These are phyloP conservation scores for Botrytis elliptica DNA, from an alignment of 2,329 filamentous ascomycete species.

Conservation along the genomic window DNA sequence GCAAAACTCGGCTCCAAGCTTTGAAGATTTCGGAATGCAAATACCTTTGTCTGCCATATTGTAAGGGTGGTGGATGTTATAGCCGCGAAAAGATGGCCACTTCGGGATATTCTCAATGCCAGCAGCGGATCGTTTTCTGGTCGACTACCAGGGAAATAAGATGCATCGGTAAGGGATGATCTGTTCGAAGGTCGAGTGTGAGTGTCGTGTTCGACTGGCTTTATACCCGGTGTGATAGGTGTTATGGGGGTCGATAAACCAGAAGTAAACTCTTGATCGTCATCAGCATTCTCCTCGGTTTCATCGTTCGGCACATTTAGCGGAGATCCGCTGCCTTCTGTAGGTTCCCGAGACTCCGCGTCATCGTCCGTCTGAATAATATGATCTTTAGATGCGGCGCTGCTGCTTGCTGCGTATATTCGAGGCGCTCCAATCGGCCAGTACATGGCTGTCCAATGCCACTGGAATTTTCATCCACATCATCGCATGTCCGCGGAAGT, in stretches of 20 bases:
- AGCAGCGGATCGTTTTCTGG: slow-evolving; percentile 62
- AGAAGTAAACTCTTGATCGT: slow-evolving; percentile 29
- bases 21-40: slow-evolving; percentile 30
- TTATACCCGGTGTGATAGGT: slow-evolving; percentile 57
- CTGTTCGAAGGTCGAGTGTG: slow-evolving; percentile 30
- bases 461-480: slow-evolving; percentile 38
- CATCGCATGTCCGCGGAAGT: slow-evolving; percentile 37
- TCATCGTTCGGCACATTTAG: slow-evolving; percentile 33
- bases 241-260: slow-evolving; percentile 50
- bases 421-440: slow-evolving; percentile 85
- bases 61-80: slow-evolving; percentile 82
- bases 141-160: slow-evolving; percentile 22
- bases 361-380: slow-evolving; percentile 61
- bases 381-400: slow-evolving; percentile 51
- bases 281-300: slow-evolving; percentile 32
- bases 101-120: slow-evolving; percentile 73
- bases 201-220: slow-evolving; percentile 57
- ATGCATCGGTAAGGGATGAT: slow-evolving; percentile 24
- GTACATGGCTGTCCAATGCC: slow-evolving; percentile 64
- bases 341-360: slow-evolving; percentile 44
- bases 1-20: slow-evolving; percentile 3
- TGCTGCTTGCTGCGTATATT: slow-evolving; percentile 76
- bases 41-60: slow-evolving; percentile 95
- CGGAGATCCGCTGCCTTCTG: slow-evolving; percentile 40
- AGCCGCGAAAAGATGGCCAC: slow-evolving; percentile 80